Conservation (phyloP, 164 flowering plant species). For the Tetrastigma voinierianum region DNA sequence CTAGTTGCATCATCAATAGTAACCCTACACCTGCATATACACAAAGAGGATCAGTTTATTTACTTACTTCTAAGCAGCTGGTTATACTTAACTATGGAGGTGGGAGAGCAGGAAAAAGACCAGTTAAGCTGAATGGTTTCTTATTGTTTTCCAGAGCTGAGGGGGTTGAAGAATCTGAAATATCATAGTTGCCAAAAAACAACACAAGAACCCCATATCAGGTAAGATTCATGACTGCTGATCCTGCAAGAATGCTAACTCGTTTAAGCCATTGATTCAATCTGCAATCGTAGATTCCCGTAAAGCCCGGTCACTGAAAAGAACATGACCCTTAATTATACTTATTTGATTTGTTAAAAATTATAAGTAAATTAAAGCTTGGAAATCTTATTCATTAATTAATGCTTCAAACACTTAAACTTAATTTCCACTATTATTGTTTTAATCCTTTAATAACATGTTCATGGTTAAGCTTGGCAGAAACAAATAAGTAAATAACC, state of each 20-base stretch:
- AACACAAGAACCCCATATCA: constrained; percentile 51
- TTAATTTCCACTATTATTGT: no score
- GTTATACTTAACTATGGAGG: no score
- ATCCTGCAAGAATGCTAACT: constrained; percentile 47
- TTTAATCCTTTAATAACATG: no score
- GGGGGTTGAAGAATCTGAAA: constrained; percentile 16
- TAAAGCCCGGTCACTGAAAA: constrained; percentile 38
- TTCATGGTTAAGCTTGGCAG: no score
- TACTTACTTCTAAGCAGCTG: no score
- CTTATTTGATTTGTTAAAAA: neutral
- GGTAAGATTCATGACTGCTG: constrained; percentile 40
- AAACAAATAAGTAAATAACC: no score
- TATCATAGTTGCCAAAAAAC: constrained; percentile 29
- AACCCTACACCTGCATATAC: constrained; percentile 28
- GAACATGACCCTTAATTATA: neutral
- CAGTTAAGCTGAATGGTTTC: constrained; percentile 15
- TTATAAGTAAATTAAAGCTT: neutral
- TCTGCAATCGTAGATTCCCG: constrained; percentile 27
- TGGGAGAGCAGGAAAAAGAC: constrained; percentile 2
- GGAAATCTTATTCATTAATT: neutral
- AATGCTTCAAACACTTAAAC: no score
- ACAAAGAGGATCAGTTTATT: neutral
- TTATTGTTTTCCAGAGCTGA: neutral
- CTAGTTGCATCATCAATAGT: constrained; percentile 29
- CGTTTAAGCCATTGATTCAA: constrained; percentile 25